Evolutionary conservation across 148 eudicot genomes (phyloP).

Genomic region (Pharnaceum exiguum): DNA sequence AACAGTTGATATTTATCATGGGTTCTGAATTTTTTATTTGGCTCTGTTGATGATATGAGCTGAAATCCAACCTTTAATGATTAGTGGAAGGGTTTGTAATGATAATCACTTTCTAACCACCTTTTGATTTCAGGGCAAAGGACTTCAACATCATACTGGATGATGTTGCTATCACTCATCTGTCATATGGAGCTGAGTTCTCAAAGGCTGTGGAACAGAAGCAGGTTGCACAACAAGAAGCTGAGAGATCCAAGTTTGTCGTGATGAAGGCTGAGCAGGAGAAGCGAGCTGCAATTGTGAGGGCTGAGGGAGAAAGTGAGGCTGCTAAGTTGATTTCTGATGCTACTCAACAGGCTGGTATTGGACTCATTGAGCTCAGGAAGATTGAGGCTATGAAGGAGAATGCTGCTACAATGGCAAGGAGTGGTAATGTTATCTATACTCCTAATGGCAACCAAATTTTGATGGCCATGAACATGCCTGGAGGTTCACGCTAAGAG

Average conservation of each 20-base stretch:
- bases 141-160: slow-evolving; percentile 86
- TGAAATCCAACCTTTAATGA: too few relatives aligned
- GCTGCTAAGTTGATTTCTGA: slow-evolving; percentile 92
- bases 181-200: slow-evolving; percentile 88
- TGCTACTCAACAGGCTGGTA: slow-evolving; percentile 79
- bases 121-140: slow-evolving; percentile 44
- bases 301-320: slow-evolving; percentile 99
- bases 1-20: too few relatives aligned
- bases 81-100: too few relatives aligned
- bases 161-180: slow-evolving; percentile 80
- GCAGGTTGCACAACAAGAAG: slow-evolving; percentile 99
- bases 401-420: slow-evolving; percentile 58
- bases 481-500: slow-evolving; percentile 39
- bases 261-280: slow-evolving; percentile 96
- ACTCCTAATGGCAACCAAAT: slow-evolving; percentile 55
- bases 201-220: slow-evolving; percentile 97
- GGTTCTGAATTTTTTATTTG: too few relatives aligned
- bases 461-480: slow-evolving; percentile 58
- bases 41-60: too few relatives aligned
- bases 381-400: slow-evolving; percentile 97
- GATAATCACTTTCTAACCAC: background rate
- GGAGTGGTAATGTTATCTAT: slow-evolving; percentile 60
- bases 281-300: slow-evolving; percentile 83
- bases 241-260: slow-evolving; percentile 92
- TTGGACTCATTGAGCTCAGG: slow-evolving; percentile 91